Evolutionary conservation across 176 grass and related monocot genomes (phyloP), one percentile per base, ranked within the genome.

Genomic region (Saccharum spontaneum): DNA sequence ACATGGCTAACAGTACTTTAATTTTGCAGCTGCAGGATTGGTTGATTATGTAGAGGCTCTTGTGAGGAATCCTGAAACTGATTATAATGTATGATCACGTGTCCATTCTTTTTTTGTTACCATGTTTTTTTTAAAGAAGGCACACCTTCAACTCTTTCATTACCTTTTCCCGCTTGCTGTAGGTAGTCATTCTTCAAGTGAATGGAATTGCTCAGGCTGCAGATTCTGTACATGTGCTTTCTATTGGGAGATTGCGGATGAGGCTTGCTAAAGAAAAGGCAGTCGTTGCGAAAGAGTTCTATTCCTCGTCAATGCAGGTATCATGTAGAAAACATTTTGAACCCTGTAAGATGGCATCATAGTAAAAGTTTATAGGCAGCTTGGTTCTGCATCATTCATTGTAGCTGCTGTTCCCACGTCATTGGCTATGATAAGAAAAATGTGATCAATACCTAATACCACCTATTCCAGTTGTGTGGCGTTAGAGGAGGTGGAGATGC

Each of bases 401-500:
- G 1, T 54, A 22, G 11, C 59, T 84, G 15, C 33, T 40, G 2
- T 67, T 30, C 44, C 44, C 9, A 12, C 8, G 38, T 38, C 30
- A 75, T 15, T 61, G 22, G 20, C 30, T 5, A 68, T 5, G 38
- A 10, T 20, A 46, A 4, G 18, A 18, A 59, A 38, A 30, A 69
- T 64, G 57, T 82, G 55, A 86, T 22, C 55, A 61, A 9, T 10
- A 60, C 39, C 22, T 26, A 13, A 11, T 28, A 23, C 22, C 22
- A 9, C 28, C 30, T 14, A 49, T 57, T 77, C 64, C 86, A 94
- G 94, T 45, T 97, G 11, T 97, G 94, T 15, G 94, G 94, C 6
- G 82, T 90, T 70, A 91, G 94, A 84, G 94, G 94, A 0, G 87
- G 94, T 12, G 94, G 94, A 86, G 87, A 92, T 12, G 94, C 91